These are phyloP conservation scores for Pseudoneurospora amorphoporcata DNA, from an alignment of 495 filamentous ascomycete genomes.

Conservation along the genomic window DNA sequence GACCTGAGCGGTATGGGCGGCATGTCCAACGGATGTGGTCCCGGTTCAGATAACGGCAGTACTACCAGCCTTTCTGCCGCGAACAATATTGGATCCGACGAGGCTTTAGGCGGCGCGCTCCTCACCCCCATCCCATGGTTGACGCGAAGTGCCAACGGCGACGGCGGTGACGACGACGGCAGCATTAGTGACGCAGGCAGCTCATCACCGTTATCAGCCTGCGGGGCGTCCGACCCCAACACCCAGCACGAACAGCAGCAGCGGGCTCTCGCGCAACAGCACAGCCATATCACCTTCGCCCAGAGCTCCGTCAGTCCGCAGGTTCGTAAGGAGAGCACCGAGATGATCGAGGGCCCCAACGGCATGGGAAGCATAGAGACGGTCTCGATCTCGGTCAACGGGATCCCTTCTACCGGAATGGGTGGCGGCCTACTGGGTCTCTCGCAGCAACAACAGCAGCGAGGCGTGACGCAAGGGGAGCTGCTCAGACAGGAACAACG, in stretches of 20 bases:
- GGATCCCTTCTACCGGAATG: slow-evolving; percentile 37
- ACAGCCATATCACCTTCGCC: slow-evolving; percentile 6
- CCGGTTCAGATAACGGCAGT: slow-evolving; percentile 29
- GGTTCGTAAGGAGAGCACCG: slow-evolving; percentile 55
- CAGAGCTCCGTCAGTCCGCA: slow-evolving; percentile 20
- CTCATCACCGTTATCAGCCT: slow-evolving; percentile 16
- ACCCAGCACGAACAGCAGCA: slow-evolving; percentile 8
- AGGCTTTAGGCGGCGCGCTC: slow-evolving; percentile 80
- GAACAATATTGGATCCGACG: slow-evolving; percentile 59
- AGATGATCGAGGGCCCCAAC: slow-evolving; percentile 62
- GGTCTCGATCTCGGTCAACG: slow-evolving; percentile 57
- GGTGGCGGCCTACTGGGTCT: slow-evolving; percentile 14
- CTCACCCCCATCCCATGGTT: slow-evolving; percentile 94
- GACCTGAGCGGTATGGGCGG: slow-evolving; percentile 33
- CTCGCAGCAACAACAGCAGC: slow-evolving; percentile 9
- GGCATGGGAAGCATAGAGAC: slow-evolving; percentile 63
- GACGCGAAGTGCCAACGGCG: slow-evolving; percentile 18
- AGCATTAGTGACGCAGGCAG: slow-evolving; percentile 12
- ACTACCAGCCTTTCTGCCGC: slow-evolving; percentile 22
- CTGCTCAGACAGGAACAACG: slow-evolving; percentile 69
- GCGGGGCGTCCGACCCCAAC: slow-evolving; percentile 2
- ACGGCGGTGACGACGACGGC: slow-evolving; percentile 13
- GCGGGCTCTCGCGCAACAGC: background rate
- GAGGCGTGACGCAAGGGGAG: slow-evolving; percentile 65
- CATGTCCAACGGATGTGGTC: slow-evolving; percentile 54